phyloP scores from a whole-genome alignment of 2,329 filamentous ascomycete species.

The Colletotrichum filicis region DNA sequence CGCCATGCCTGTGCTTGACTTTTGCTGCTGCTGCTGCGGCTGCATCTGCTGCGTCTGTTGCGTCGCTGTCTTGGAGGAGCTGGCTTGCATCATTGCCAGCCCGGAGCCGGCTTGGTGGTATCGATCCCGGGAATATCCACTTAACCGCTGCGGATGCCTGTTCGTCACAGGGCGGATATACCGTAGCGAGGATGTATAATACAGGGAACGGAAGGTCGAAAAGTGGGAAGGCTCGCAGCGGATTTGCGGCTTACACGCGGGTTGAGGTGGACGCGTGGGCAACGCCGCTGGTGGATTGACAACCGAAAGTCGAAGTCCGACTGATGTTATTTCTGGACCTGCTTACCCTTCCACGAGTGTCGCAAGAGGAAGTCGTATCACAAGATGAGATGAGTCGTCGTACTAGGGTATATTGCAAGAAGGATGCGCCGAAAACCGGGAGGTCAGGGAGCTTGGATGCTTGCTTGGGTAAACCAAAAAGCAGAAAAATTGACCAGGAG shows the following conservation, averaged over 20 bases:
- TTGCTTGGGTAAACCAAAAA: background rate
- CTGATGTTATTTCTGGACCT: constrained; percentile 7
- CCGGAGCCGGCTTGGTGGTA: constrained; percentile 31
- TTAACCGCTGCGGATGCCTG: constrained; percentile 2
- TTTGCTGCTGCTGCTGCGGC: background rate
- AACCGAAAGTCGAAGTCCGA: background rate
- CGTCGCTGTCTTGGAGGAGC: constrained; percentile 32
- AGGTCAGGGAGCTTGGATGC: background rate
- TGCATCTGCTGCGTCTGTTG: background rate
- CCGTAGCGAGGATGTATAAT: background rate
- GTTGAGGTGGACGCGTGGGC: background rate
- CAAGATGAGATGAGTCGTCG: background rate
- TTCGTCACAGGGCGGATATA: background rate
- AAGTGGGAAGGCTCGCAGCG: constrained; percentile 11
- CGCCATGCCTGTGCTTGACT: constrained; percentile 24
- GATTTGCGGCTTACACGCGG: constrained; percentile 1
- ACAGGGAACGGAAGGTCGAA: background rate
- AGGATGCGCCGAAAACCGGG: background rate
- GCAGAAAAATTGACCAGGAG: background rate
- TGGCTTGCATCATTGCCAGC: constrained; percentile 33
- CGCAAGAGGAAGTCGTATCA: background rate
- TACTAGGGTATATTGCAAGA: background rate
- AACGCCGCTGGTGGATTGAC: background rate
- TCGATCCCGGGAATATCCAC: background rate
- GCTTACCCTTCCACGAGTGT: background rate